These are phyloP conservation scores for Jacaranda mimosifolia DNA, from an alignment of 257 asterid species.

Conservation along the genomic window DNA sequence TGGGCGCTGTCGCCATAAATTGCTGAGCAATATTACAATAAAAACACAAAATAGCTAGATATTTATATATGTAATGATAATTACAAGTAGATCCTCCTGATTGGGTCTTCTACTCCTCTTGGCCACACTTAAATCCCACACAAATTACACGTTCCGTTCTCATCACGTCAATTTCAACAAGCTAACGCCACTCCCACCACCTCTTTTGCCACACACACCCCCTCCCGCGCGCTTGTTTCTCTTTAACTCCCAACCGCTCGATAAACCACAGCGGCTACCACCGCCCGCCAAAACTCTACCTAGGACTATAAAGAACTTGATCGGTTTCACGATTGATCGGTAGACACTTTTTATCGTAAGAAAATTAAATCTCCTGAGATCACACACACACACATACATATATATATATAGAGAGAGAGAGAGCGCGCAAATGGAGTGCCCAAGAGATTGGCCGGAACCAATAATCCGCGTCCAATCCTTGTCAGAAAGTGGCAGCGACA, in stretches of 20 bases:
- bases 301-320: not conserved
- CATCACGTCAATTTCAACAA: slow-evolving; percentile 25
- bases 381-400: too few species aligned
- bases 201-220: slow-evolving; percentile 21
- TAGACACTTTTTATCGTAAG: too few species aligned
- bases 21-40: too few species aligned
- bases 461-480: slow-evolving; percentile 64
- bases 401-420: too few species aligned
- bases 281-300: not conserved
- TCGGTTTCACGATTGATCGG: not conserved
- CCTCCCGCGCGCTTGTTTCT: not conserved
- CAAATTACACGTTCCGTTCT: slow-evolving; percentile 44
- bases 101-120: too few species aligned
- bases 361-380: not conserved
- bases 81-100: too few species aligned
- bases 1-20: too few species aligned
- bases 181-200: slow-evolving; percentile 2
- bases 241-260: slow-evolving; percentile 6
- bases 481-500: slow-evolving; percentile 44
- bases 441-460: slow-evolving; percentile 68
- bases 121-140: slow-evolving; percentile 18
- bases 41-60: too few species aligned
- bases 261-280: not conserved
- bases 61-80: too few species aligned
- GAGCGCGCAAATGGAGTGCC: slow-evolving; percentile 19